Base-by-base conservation (phyloP, 2,329 filamentous ascomycete genomes). In the Colletotrichum lini region DNA sequence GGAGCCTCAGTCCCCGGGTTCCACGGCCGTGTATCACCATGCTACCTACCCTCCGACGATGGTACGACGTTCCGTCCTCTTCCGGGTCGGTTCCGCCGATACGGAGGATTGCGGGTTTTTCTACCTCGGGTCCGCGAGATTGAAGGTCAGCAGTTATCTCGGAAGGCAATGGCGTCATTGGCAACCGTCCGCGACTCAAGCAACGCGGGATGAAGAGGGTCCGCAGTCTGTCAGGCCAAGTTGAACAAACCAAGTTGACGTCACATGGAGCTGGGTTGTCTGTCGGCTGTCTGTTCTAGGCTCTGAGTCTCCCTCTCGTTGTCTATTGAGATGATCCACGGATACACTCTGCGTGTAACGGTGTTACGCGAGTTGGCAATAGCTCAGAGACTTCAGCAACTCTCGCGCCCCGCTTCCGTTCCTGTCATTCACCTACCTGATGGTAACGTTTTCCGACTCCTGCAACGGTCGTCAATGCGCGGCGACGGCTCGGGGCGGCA, bases 21-120 rank as follows among this genome's bases (percentile, higher is more conserved):
- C 58, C 64, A 58, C 65, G 57, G 64, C 68, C 57, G 58, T 68
- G 65, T 71, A 71, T 71, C 68, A 71, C 57, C 62, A 63, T 71
- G 49, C 66, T 70, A 35, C 8, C 66, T 70, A 35, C 8, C 30
- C 47, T 44, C 35, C 59, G 35, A 68, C 35, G 57, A 62, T 52
- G 64, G 30, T 35, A 35, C 30, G 30, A 35, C 30, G 30, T 35
- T 35, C 58, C 64, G 64, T 47, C 16, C 50, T 57, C 68, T 59
- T 53, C 68, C 68, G 57, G 57, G 58, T 59, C 64, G 58, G 45
- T 67, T 30, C 64, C 56, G 64, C 38, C 50, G 42, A 38, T 57
- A 58, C 68, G 52, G 68, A 49, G 54, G 45, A 50, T 53, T 54
- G n/a, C 64, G 64, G 57, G 30, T 38, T 58, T 62, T 56, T 26